Conservation (phyloP, 805 yeast species). For the Wickerhamiella sorbophila region DNA sequence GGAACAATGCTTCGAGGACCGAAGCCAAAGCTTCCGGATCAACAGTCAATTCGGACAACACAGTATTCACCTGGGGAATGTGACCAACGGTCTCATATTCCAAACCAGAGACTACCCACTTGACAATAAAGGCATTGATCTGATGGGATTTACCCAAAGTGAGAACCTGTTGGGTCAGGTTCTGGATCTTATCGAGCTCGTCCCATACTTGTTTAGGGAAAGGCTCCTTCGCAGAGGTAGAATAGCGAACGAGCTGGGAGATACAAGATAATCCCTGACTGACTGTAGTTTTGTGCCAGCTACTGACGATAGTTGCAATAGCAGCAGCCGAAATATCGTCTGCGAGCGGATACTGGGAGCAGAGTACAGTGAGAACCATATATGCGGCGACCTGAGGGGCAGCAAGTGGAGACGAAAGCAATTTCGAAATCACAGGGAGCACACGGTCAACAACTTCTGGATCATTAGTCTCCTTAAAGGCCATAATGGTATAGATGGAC, state of each 20-base stretch:
- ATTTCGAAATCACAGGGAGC: conserved; percentile 24
- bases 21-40: background rate
- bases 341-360: conserved; percentile 55
- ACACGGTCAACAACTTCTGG: conserved; percentile 25
- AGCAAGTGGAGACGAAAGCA: conserved; percentile 20
- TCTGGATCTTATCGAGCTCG: conserved; percentile 13
- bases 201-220: conserved; percentile 13
- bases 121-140: conserved; percentile 32
- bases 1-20: conserved; percentile 1
- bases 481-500: conserved; percentile 53
- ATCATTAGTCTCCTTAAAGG: conserved; percentile 34
- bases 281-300: conserved; percentile 26
- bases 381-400: conserved; percentile 76
- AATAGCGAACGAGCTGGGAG: conserved; percentile 21
- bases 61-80: conserved; percentile 8
- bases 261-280: conserved; percentile 23
- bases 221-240: conserved; percentile 12
- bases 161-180: conserved; percentile 14
- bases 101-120: conserved; percentile 31
- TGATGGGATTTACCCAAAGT: conserved; percentile 20
- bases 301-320: conserved; percentile 39
- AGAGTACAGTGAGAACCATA: conserved; percentile 63
- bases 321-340: conserved; percentile 43
- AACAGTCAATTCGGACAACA: conserved; percentile 11
- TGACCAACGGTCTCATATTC: conserved; percentile 29